Percentiles rank a stretch among this genome's conserved stretches.
phyloP scores from a whole-genome alignment of 495 filamentous ascomycete genomes.

The Choiromyces venosus region DNA sequence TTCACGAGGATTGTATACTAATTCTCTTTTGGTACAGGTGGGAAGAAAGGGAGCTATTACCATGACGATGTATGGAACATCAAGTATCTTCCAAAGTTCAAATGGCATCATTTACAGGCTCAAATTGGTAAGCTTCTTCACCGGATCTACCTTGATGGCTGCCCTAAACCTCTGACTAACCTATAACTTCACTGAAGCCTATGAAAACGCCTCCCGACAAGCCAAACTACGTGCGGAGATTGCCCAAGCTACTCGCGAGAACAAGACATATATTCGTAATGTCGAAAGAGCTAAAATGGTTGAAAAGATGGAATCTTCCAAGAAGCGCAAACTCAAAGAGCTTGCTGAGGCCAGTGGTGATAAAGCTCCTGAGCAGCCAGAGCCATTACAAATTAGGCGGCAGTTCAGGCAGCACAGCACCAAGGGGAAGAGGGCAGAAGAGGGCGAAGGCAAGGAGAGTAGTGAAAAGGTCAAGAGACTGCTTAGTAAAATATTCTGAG shows the following conservation, averaged over 20 bases:
- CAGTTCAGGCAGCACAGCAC: slow-evolving; percentile 71
- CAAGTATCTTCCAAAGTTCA: slow-evolving; percentile 77
- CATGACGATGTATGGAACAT: slow-evolving; percentile 89
- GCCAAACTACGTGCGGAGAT: slow-evolving; percentile 76
- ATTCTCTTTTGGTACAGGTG: slow-evolving; percentile 48
- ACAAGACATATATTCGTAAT: slow-evolving; percentile 73
- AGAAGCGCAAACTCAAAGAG: slow-evolving; percentile 49
- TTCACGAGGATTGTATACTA: neutral
- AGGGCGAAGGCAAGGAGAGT: slow-evolving; percentile 47
- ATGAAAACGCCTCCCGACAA: slow-evolving; percentile 74
- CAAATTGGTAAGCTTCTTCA: slow-evolving; percentile 43
- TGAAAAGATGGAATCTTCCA: slow-evolving; percentile 61
- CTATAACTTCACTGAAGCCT: slow-evolving; percentile 16
- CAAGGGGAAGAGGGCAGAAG: slow-evolving; percentile 49
- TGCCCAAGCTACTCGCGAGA: slow-evolving; percentile 68
- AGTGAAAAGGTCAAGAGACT: slow-evolving; percentile 69
- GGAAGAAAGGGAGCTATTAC: slow-evolving; percentile 82
- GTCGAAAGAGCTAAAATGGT: slow-evolving; percentile 69
- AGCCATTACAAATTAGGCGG: slow-evolving; percentile 46
- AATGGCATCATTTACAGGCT: slow-evolving; percentile 63
- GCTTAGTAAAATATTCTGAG: slow-evolving; percentile 72
- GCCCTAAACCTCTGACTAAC: slow-evolving; percentile 37
- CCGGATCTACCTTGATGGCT: slow-evolving; percentile 61
- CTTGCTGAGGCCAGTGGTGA: slow-evolving; percentile 30
- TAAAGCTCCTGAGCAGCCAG: slow-evolving; percentile 37